A percentile compares a stretch with the other conserved stretches of the same genome.
Evolutionary conservation across 257 asterid species (phyloP).

Genomic region (Fraxinus excelsior): DNA sequence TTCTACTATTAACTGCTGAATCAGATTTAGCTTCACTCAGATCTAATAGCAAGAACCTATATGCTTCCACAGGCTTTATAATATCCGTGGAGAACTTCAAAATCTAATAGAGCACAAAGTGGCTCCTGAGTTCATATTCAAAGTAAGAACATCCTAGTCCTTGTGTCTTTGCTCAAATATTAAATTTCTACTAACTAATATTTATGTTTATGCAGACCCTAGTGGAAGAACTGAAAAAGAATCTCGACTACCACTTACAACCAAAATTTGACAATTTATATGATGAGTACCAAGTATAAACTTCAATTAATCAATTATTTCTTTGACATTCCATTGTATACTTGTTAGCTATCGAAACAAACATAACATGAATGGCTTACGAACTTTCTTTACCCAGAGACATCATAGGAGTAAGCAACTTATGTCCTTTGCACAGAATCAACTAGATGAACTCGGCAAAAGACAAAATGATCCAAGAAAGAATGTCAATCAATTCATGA

Average conservation of each 20-base stretch:
- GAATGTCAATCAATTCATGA: slow-evolving; percentile 75
- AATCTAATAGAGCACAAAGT: slow-evolving; percentile 79
- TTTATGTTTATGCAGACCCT: slow-evolving; percentile 49
- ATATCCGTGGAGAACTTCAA: slow-evolving; percentile 74
- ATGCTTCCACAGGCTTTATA: slow-evolving; percentile 53
- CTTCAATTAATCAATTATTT: no score
- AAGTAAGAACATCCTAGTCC: slow-evolving; percentile 42
- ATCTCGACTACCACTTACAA: slow-evolving; percentile 53
- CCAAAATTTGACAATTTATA: slow-evolving; percentile 50
- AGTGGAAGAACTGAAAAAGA: slow-evolving; percentile 59
- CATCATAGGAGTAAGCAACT: slow-evolving; percentile 33
- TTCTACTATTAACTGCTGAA: background rate
- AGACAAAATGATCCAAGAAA: slow-evolving; percentile 52
- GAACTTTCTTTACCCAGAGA: slow-evolving; percentile 39
- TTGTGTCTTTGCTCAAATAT: slow-evolving; percentile 11
- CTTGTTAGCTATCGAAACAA: background rate
- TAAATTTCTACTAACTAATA: slow-evolving; percentile 20
- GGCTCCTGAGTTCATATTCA: slow-evolving; percentile 71
- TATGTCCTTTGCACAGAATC: slow-evolving; percentile 23
- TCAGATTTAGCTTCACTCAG: no score
- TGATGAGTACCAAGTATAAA: slow-evolving; percentile 59
- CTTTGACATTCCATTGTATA: background rate
- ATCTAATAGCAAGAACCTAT: slow-evolving; percentile 19
- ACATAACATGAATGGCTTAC: slow-evolving; percentile 13
- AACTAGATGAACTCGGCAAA: slow-evolving; percentile 39